Base-by-base conservation (phyloP, 75 land plant genomes). In the Selaginella moellendorffii region DNA sequence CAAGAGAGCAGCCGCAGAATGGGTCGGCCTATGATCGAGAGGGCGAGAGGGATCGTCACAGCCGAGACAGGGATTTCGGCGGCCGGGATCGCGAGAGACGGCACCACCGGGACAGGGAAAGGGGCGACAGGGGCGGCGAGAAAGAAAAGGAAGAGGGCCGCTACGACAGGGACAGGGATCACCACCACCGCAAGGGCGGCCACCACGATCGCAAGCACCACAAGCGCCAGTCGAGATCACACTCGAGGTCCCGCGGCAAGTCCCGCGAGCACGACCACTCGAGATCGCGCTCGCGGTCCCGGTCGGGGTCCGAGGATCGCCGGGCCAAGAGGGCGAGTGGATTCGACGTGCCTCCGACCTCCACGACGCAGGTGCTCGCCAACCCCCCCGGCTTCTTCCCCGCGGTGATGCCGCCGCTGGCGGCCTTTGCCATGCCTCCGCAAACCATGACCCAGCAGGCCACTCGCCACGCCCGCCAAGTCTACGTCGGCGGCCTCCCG, bases 401-500 rank as follows among this genome's bases (percentile, higher is more conserved):
- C 10, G 46, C 10, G 2, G 19, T 56, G n/a, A 56, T 56, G 59
- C 59, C 59, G 19, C 5, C 59, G 24, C 21, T 56, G 21, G 5
- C 24, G 5, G 17, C 59, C 17, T 56, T 9, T 56, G 59, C 59
- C 5, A 56, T 56, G 8, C 59, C 59, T 21, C 23, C 59, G n/a
- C 59, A 19, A 21, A 25, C 59, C 8, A 56, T 56, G 59, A 56
- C 59, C 59, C 59, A 56, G 54, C 46, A 83, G 85, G 84, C 84
- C 0, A 83, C 85, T 30, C 74, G 81, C 28, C 86, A 81, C 71
- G 86, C 86, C 46, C 76, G 86, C 1, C 72, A 84, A 19, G 85
- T 83, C 2, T 83, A 83, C 76, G 86, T 83, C 29, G 86, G 86
- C 12, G 81, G 86, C 10, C 78, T 83, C 62, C 76, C 86, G 52